phyloP scores from a whole-genome alignment of 345 rosid genomes.

The Clausena lansium region DNA sequence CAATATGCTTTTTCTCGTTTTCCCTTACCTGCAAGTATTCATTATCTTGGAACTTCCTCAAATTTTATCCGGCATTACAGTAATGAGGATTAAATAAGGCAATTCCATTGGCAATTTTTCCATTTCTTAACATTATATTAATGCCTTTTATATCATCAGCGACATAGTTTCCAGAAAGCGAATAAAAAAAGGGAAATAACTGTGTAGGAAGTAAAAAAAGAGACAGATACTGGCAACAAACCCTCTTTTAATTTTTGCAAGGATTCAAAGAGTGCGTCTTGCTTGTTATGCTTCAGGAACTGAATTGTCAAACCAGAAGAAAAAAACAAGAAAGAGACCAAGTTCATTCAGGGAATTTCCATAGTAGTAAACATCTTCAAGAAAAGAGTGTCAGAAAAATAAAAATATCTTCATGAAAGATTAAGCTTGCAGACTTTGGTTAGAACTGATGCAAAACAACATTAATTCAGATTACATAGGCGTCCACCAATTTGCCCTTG shows the following conservation, averaged over 20 bases:
- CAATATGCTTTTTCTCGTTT: no score
- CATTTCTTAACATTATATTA: no score
- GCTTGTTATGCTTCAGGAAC: slow-evolving; percentile 47
- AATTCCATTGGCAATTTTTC: no score
- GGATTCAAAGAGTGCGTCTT: slow-evolving; percentile 66
- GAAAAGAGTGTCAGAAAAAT: not conserved
- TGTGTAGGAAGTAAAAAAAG: not conserved
- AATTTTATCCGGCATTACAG: no score
- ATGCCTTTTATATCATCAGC: no score
- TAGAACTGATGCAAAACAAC: not conserved
- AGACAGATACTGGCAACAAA: slow-evolving; percentile 16
- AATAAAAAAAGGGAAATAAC: not conserved
- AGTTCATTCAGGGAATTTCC: not conserved
- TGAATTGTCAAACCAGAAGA: slow-evolving; percentile 25
- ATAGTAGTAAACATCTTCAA: not conserved
- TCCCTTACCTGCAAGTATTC: no score
- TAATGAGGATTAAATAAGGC: no score
- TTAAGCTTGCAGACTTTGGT: not conserved
- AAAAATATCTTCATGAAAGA: not conserved
- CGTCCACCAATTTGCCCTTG: not conserved
- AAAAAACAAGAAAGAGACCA: not conserved
- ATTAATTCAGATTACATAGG: not conserved
- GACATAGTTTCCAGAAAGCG: not conserved
- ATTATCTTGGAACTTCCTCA: no score
- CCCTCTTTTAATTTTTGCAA: slow-evolving; percentile 86